Evolutionary conservation across 2,329 filamentous ascomycete species (phyloP).

Genomic region (Penicillium italicum): DNA sequence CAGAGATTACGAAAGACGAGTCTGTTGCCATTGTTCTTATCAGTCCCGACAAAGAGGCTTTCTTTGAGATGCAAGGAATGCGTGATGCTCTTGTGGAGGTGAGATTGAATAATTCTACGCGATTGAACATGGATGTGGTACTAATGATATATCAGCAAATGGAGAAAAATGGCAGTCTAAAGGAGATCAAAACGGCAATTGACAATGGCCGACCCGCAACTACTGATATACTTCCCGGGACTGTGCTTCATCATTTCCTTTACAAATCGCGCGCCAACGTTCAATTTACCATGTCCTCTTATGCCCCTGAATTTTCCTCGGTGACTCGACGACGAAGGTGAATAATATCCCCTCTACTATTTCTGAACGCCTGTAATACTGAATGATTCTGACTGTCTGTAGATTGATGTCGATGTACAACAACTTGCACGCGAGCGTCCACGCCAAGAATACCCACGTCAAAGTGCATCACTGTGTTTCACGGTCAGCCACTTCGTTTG

Average conservation of each 20-base stretch:
- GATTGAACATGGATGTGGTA: slow-evolving; percentile 24
- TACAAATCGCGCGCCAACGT: slow-evolving; percentile 95
- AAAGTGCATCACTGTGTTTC: slow-evolving; percentile 80
- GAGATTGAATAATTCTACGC: slow-evolving; percentile 15
- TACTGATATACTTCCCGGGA: slow-evolving; percentile 74
- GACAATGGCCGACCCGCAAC: slow-evolving; percentile 66
- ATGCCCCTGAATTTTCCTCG: slow-evolving; percentile 63
- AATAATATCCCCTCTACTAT: slow-evolving; percentile 5
- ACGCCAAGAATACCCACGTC: slow-evolving; percentile 76
- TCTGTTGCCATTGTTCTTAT: slow-evolving; percentile 88
- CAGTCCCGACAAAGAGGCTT: slow-evolving; percentile 87
- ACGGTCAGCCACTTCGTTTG: slow-evolving; percentile 73
- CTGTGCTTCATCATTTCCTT: slow-evolving; percentile 81
- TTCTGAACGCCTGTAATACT: neutral
- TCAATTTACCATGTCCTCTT: slow-evolving; percentile 88
- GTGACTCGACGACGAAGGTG: slow-evolving; percentile 62
- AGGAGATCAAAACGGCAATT: slow-evolving; percentile 69
- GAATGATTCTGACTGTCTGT: slow-evolving; percentile 1
- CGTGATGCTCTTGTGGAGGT: slow-evolving; percentile 58
- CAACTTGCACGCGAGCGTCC: slow-evolving; percentile 77
- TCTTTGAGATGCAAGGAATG: slow-evolving; percentile 80
- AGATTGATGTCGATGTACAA: slow-evolving; percentile 81
- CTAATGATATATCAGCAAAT: slow-evolving; percentile 54
- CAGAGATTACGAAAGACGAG: slow-evolving; percentile 56
- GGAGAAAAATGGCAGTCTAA: slow-evolving; percentile 69